Percentiles rank a stretch among this genome's conserved stretches.
Evolutionary conservation across 108 stramenopile species (phyloP).

Genomic region (Pseudonitzschia multistriata): DNA sequence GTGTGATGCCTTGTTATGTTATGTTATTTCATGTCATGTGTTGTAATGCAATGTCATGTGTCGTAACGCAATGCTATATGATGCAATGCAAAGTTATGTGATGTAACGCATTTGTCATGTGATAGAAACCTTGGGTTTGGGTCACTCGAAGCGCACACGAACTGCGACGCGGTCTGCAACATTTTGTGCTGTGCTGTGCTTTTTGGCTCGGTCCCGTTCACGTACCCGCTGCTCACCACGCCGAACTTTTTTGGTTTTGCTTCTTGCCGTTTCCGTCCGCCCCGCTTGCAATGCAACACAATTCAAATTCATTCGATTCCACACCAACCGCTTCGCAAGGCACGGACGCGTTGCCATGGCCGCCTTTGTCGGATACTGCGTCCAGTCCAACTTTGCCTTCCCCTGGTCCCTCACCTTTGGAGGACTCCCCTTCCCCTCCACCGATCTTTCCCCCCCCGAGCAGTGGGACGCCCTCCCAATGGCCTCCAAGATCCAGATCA

Average conservation of each 20-base stretch:
- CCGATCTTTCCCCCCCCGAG: slow-evolving; percentile 46
- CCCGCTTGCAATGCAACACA: neutral
- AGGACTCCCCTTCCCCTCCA: slow-evolving; percentile 25
- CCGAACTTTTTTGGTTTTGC: neutral
- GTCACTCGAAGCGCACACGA: no score
- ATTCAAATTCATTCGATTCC: neutral
- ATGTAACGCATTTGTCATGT: neutral
- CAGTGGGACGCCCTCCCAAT: slow-evolving; percentile 62
- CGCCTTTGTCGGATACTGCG: slow-evolving; percentile 52
- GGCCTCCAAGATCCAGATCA: slow-evolving; percentile 45
- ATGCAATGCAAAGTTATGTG: neutral
- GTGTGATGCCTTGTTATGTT: neutral
- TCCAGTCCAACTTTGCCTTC: slow-evolving; percentile 56
- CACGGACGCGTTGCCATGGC: slow-evolving; percentile 72
- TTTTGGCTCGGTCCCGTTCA: neutral
- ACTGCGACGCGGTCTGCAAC: no score
- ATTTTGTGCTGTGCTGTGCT: neutral
- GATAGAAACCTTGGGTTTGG: no score
- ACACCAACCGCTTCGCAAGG: neutral
- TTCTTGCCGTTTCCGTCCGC: no score
- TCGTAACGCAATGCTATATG: neutral
- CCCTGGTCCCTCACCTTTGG: slow-evolving; percentile 57
- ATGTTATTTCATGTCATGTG: neutral
- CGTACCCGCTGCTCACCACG: neutral
- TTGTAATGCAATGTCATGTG: neutral